Evolutionary conservation across 345 rosid species (phyloP).

Genomic region (Hibiscus trionum): DNA sequence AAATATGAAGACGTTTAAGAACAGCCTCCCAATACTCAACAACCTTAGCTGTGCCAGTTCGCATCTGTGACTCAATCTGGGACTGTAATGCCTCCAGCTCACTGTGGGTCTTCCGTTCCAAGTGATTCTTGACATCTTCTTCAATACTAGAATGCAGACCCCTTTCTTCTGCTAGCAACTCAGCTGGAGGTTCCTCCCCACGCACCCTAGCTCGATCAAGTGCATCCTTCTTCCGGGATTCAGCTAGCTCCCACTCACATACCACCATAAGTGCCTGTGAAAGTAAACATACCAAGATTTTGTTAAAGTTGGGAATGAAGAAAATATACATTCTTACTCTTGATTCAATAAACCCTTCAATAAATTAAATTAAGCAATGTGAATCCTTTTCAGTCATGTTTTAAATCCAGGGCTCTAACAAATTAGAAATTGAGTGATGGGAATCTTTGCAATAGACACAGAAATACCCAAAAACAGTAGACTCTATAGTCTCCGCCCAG

Average conservation of each 20-base stretch:
- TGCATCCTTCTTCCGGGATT: constrained; percentile 81
- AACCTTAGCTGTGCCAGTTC: constrained; percentile 84
- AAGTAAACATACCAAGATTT: constrained; percentile 15
- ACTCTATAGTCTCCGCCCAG: neutral
- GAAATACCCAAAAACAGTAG: neutral
- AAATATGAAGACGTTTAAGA: constrained; percentile 78
- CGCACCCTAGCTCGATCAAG: constrained; percentile 87
- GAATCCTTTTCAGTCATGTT: neutral
- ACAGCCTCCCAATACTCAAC: constrained; percentile 98
- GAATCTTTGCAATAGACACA: neutral
- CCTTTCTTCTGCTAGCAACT: constrained; percentile 85
- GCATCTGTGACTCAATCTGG: constrained; percentile 73
- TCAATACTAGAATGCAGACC: constrained; percentile 88
- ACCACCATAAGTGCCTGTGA: constrained; percentile 79
- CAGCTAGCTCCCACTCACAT: constrained; percentile 92
- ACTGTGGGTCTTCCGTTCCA: constrained; percentile 68
- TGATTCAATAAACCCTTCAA: neutral
- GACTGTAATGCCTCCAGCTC: constrained; percentile 64
- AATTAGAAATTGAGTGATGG: no score
- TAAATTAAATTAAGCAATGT: neutral
- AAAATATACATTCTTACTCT: neutral
- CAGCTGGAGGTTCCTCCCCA: constrained; percentile 92
- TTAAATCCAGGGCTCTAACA: neutral
- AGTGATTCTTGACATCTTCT: constrained; percentile 62
- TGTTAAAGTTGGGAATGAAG: neutral